Conservation (phyloP, 345 rosid species). For the Cardamine chenopodiifolia region DNA sequence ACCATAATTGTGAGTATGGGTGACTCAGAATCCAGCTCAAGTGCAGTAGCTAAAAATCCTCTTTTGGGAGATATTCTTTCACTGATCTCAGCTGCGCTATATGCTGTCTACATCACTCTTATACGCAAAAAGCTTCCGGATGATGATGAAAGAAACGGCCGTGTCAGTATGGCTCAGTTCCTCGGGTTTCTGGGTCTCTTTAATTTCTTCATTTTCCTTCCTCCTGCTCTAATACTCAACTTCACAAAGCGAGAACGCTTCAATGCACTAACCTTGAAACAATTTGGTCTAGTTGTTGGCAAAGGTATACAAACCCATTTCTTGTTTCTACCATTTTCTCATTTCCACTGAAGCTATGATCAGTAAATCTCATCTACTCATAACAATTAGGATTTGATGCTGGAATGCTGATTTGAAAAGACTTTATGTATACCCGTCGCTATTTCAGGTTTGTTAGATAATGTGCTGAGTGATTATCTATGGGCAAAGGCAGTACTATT, state of each 20-base stretch:
- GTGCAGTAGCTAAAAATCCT: slow-evolving; percentile 61
- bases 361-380: neutral
- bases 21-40: slow-evolving; percentile 58
- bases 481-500: slow-evolving; percentile 96
- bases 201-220: slow-evolving; percentile 76
- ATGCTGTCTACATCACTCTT: slow-evolving; percentile 85
- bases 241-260: slow-evolving; percentile 73
- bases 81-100: slow-evolving; percentile 71
- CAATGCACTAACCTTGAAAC: slow-evolving; percentile 58
- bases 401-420: neutral
- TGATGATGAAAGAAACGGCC: slow-evolving; percentile 74
- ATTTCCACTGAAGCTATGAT: neutral
- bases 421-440: neutral
- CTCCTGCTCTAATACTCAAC: slow-evolving; percentile 69
- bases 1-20: slow-evolving; percentile 87
- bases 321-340: neutral
- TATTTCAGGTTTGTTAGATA: slow-evolving; percentile 76
- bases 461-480: slow-evolving; percentile 87
- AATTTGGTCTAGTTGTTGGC: slow-evolving; percentile 76
- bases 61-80: slow-evolving; percentile 82
- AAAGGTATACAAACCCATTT: slow-evolving; percentile 57
- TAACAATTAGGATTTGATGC: neutral
- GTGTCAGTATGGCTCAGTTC: slow-evolving; percentile 87
- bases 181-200: slow-evolving; percentile 89
- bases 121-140: slow-evolving; percentile 82